phyloP scores from a whole-genome alignment of 495 filamentous ascomycete genomes.

The Aspergillus affinis region DNA sequence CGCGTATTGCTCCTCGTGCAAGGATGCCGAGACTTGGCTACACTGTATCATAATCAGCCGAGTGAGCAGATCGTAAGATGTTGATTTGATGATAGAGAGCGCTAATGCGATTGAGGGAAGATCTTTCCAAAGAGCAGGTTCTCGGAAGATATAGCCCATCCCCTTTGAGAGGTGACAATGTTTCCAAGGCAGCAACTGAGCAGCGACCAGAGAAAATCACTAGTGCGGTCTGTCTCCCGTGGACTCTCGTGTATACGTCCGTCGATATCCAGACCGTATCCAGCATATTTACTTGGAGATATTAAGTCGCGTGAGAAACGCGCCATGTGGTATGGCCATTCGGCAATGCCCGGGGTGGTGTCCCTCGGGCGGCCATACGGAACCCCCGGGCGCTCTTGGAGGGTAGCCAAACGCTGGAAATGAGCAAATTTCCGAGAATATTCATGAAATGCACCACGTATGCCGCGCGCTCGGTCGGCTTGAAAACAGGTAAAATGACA shows the following conservation, averaged over 20 bases:
- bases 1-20: not conserved
- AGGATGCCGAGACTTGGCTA: not conserved
- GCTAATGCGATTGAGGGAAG: not conserved
- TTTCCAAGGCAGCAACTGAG: not conserved
- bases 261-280: not conserved
- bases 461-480: not conserved
- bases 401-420: not conserved
- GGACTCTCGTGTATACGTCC: not conserved
- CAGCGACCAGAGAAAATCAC: not conserved
- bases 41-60: not conserved
- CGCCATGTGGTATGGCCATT: not conserved
- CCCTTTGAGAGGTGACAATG: not conserved
- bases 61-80: not conserved
- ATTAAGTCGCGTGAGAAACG: not conserved
- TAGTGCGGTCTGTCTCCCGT: not conserved
- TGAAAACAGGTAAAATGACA: slow-evolving; percentile 1
- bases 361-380: not conserved
- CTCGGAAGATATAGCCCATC: not conserved
- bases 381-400: not conserved
- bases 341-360: not conserved
- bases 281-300: not conserved
- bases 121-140: not conserved
- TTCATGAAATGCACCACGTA: not conserved
- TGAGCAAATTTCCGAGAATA: not conserved
- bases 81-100: not conserved